Base-by-base conservation (phyloP, 2,329 filamentous ascomycete genomes). In the Penicillium sp. region DNA sequence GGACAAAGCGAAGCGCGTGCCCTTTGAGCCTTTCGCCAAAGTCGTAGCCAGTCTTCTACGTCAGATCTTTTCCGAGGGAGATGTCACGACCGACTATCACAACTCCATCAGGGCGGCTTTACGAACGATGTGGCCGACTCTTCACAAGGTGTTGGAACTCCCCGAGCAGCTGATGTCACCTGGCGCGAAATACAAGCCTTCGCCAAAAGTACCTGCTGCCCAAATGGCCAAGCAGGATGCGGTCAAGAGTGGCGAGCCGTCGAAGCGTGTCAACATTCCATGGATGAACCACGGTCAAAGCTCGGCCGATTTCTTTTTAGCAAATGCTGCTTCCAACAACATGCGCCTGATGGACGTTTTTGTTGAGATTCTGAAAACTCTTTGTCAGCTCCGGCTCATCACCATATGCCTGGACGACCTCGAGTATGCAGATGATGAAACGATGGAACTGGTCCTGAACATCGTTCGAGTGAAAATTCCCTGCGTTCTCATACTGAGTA, bases 371-470 rank as follows among this genome's bases (percentile, higher is more conserved):
- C 72, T 96, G 45, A 83, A 89, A 46, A 83, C 95, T 38, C 85
- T 97, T 49, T 88, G 90, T 0, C 80, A 86, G 18, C 86, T 92
- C 67, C 94, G 92, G 63, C 85, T 96, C 63, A 91, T 96, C 48
- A 95, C 90, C 64, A 86, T 96, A 61, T 91, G 86, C 62, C 74
- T 96, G 25, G 92, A 96, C 64, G 92, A 96, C 69, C 75, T 96
- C 28, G 91, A 96, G 63, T 94, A 90, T 69, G 90, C 91, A 6
- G 92, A 96, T 66, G 83, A 88, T 24, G 92, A 96, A 69, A 94
- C 88, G 13, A 74, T 94, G 43, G 90, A 95, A 51, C 77, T 96
- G 46, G 86, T 96, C 35, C 82, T 86, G 14, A 87, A 91, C 63
- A 90, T 96, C 46, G 84, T 95, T 49, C 79, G 81, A 45, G 85